These are phyloP conservation scores for Pythium utonaiense DNA, from an alignment of 352 stramenopile genomes.

Conservation along the genomic window DNA sequence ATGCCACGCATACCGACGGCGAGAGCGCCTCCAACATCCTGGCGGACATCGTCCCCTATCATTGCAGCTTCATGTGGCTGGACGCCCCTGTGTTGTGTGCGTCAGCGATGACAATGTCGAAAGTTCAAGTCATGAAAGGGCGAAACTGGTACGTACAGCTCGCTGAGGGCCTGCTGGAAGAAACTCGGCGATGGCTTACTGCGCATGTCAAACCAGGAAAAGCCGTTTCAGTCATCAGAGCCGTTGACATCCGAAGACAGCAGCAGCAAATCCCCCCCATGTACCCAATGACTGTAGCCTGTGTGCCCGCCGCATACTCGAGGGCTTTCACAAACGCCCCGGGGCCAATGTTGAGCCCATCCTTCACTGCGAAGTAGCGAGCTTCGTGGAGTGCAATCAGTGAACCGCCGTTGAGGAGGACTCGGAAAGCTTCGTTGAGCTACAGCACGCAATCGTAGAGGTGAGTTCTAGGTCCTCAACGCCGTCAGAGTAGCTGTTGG, in stretches of 20 bases:
- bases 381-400: conserved; percentile 56
- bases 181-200: conserved; percentile 52
- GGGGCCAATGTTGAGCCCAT: conserved; percentile 46
- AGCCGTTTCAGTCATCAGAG: not conserved
- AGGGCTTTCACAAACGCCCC: conserved; percentile 53
- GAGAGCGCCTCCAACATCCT: conserved; percentile 47
- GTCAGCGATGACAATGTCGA: not conserved
- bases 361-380: conserved; percentile 45
- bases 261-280: not conserved
- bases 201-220: not conserved
- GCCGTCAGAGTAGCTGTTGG: not conserved
- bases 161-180: conserved; percentile 38
- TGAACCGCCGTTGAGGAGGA: conserved; percentile 42
- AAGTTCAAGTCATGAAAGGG: not conserved
- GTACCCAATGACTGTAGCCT: conserved; percentile 47
- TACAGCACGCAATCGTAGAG: conserved; percentile 5
- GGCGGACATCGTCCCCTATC: conserved; percentile 53
- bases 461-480: not conserved
- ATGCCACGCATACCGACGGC: conserved; percentile 38
- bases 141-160: conserved; percentile 30
- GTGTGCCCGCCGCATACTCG: conserved; percentile 40
- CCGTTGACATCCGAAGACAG: not conserved
- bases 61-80: conserved; percentile 35
- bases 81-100: conserved; percentile 24
- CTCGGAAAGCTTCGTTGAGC: conserved; percentile 53